phyloP scores from a whole-genome alignment of 495 filamentous ascomycete species.

The Aspergillus ellipticus region DNA sequence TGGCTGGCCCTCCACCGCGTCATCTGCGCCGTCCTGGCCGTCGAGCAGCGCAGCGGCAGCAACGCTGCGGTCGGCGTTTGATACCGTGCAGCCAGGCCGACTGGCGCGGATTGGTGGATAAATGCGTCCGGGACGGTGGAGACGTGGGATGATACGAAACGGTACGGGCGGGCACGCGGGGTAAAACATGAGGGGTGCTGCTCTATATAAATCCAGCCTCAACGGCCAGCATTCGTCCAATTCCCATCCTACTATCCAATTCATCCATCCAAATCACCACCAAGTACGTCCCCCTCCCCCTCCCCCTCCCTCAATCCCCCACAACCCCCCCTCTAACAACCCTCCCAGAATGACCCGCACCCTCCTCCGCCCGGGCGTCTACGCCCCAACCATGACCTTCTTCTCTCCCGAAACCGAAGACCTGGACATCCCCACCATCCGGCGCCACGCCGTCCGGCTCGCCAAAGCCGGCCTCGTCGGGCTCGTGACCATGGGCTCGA shows the following conservation, averaged over 20 bases:
- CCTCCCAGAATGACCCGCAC: constrained; percentile 28
- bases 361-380: constrained; percentile 78
- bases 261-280: not conserved
- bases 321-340: not conserved
- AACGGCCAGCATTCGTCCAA: no score
- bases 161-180: not conserved
- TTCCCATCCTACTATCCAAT: not conserved
- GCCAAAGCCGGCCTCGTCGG: constrained; percentile 77
- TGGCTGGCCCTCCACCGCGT: not conserved
- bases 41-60: no score
- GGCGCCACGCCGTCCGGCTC: constrained; percentile 75
- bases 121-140: constrained; percentile 1
- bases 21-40: no score
- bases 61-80: not conserved
- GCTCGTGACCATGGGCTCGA: constrained; percentile 85
- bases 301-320: not conserved
- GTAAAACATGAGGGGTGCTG: constrained; percentile 4
- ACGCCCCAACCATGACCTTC: constrained; percentile 88
- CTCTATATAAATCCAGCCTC: not conserved
- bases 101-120: constrained; percentile 22
- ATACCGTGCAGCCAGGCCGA: not conserved
- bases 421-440: constrained; percentile 74
- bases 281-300: not conserved
- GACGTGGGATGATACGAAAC: not conserved
- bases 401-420: constrained; percentile 80